Evolutionary conservation across 2,329 filamentous ascomycete species (phyloP).

Genomic region (Talaromyces sp.): DNA sequence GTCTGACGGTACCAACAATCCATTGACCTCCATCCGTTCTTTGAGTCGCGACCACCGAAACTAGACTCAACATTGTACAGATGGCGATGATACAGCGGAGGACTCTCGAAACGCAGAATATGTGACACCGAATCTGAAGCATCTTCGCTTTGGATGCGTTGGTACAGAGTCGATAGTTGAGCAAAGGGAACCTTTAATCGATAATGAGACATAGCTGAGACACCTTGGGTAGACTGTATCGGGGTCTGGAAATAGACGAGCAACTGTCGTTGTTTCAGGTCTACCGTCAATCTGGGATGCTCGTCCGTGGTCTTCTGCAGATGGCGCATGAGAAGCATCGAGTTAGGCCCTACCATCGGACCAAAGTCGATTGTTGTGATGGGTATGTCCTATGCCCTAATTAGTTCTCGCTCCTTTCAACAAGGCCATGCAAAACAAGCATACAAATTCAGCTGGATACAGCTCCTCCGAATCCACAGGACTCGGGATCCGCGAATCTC

Average conservation of each 20-base stretch:
- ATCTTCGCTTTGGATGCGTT: conserved; percentile 24
- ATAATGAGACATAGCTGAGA: conserved; percentile 26
- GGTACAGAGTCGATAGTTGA: conserved; percentile 40
- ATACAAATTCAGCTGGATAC: conserved; percentile 38
- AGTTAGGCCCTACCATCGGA: conserved; percentile 50
- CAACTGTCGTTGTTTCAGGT: conserved; percentile 45
- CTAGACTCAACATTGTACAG: conserved; percentile 34
- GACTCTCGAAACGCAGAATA: conserved; percentile 39
- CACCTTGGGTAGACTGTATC: conserved; percentile 18
- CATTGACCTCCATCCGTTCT: conserved; percentile 52
- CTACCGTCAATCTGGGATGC: conserved; percentile 37
- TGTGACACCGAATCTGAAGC: conserved; percentile 28
- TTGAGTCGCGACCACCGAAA: conserved; percentile 37
- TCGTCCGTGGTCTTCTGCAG: conserved; percentile 26
- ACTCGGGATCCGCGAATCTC: conserved; percentile 28
- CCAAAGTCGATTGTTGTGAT: conserved; percentile 59
- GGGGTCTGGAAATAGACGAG: conserved; percentile 44
- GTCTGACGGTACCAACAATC: conserved; percentile 63
- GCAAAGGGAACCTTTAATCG: conserved; percentile 46
- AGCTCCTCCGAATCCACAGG: conserved; percentile 30
- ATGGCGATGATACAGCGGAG: conserved; percentile 46
- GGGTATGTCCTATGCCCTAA: conserved; percentile 36
- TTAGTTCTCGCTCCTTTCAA: background rate
- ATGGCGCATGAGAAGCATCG: conserved; percentile 59
- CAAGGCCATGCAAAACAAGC: conserved; percentile 17